Evolutionary conservation across 2,329 filamentous ascomycete genomes (phyloP).

Genomic region (Colletotrichum musicola): DNA sequence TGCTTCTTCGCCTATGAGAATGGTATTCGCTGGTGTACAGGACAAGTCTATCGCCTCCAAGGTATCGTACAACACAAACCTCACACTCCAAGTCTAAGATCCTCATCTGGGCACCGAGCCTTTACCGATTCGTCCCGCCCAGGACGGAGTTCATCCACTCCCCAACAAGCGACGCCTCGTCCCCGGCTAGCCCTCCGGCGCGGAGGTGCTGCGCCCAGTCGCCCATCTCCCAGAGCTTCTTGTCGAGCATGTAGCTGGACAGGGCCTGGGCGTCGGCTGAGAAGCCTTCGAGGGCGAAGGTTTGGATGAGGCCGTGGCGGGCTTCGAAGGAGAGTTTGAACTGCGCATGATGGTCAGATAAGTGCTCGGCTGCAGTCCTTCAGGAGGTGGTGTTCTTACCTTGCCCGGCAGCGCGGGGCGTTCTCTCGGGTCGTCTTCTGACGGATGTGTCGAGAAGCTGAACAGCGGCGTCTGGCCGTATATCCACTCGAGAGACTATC

Average conservation of each 20-base stretch:
- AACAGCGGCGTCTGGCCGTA: slow-evolving; percentile 91
- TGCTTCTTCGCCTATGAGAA: not conserved
- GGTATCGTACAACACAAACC: slow-evolving; percentile 8
- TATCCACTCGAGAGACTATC: slow-evolving; percentile 77
- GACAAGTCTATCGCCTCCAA: not conserved
- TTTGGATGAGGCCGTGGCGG: slow-evolving; percentile 52
- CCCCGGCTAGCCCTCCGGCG: slow-evolving; percentile 5
- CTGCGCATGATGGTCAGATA: not conserved
- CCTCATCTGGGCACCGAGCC: too few species aligned
- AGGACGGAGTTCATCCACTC: slow-evolving; percentile 34
- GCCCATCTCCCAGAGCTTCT: slow-evolving; percentile 36
- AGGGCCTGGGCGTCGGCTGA: slow-evolving; percentile 1
- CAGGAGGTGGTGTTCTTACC: slow-evolving; percentile 48
- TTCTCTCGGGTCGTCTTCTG: slow-evolving; percentile 68
- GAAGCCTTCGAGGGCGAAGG: slow-evolving; percentile 44
- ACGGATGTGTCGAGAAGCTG: slow-evolving; percentile 73
- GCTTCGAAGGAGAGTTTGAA: slow-evolving; percentile 51
- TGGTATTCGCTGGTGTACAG: not conserved
- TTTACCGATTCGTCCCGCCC: not conserved
- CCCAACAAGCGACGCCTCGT: slow-evolving; percentile 29
- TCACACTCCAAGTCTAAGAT: too few species aligned
- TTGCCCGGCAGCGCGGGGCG: slow-evolving; percentile 63
- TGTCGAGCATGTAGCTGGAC: slow-evolving; percentile 19
- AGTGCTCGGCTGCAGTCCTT: not conserved
- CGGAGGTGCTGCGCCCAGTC: slow-evolving; percentile 35